phyloP scores from a whole-genome alignment of 1,284 basidiomycete species.

The Trichosporon sp. region DNA sequence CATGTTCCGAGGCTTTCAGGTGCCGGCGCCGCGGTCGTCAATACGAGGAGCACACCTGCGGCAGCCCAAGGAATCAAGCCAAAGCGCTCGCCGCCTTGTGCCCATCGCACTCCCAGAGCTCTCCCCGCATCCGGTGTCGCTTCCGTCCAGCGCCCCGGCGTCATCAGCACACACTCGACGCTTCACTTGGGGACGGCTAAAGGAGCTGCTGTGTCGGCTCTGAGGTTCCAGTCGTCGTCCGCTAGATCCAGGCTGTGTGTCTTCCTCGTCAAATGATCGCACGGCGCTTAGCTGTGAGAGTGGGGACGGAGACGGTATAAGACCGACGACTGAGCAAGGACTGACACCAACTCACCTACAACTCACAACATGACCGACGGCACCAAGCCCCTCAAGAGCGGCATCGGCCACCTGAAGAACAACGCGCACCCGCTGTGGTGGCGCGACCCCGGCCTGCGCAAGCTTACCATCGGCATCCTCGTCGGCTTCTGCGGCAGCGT shows the following conservation, averaged over 20 bases:
- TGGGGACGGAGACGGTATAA: background rate
- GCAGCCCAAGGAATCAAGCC: no score
- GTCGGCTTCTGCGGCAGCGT: constrained; percentile 14
- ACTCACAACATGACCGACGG: background rate
- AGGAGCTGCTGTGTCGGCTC: background rate
- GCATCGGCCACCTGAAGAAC: constrained; percentile 12
- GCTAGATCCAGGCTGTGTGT: no score
- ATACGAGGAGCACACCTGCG: no score
- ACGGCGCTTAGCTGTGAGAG: background rate
- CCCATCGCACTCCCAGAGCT: no score
- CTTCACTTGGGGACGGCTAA: background rate
- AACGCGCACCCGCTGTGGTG: constrained; percentile 20
- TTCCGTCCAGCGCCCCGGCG: background rate
- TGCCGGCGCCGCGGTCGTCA: no score
- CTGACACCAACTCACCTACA: background rate
- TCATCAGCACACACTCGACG: background rate
- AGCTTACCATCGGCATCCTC: constrained; percentile 8
- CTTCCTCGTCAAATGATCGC: no score
- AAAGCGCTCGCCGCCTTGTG: no score
- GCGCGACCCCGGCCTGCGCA: constrained; percentile 18
- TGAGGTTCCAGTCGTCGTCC: no score
- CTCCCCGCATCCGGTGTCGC: background rate
- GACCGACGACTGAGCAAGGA: background rate
- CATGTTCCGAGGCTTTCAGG: no score
- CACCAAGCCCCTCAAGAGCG: background rate